phyloP scores from a whole-genome alignment of 2,329 filamentous ascomycete species.

The Hypoxylon sp. region DNA sequence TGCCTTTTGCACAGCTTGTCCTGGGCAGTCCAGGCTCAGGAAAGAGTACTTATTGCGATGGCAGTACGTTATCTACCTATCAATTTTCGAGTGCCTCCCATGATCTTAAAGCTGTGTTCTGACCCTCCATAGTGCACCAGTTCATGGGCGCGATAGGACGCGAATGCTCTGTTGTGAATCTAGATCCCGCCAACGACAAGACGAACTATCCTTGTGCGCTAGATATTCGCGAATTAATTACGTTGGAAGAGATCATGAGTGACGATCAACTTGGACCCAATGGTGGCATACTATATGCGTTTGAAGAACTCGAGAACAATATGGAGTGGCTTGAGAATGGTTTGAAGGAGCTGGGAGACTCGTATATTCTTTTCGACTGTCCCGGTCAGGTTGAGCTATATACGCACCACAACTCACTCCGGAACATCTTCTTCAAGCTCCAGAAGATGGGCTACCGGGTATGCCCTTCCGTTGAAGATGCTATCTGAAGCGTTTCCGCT shows the following conservation, averaged over 20 bases:
- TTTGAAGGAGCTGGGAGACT: constrained; percentile 84
- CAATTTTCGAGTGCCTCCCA: constrained; percentile 13
- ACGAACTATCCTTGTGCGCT: constrained; percentile 90
- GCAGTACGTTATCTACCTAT: constrained; percentile 69
- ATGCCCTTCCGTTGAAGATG: constrained; percentile 56
- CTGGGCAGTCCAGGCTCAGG: constrained; percentile 95
- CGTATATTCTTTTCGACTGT: constrained; percentile 96
- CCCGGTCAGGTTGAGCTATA: constrained; percentile 98
- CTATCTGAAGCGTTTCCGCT: constrained; percentile 42
- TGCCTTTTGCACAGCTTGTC: constrained; percentile 82
- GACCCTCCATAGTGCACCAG: constrained; percentile 79
- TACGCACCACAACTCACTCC: constrained; percentile 91
- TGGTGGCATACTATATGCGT: constrained; percentile 90
- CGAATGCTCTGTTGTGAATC: constrained; percentile 94
- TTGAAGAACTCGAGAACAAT: constrained; percentile 95
- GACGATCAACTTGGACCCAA: constrained; percentile 93
- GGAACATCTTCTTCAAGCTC: constrained; percentile 91
- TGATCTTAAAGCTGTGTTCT: constrained; percentile 13
- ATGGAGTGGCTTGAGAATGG: constrained; percentile 91
- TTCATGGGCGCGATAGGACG: constrained; percentile 96
- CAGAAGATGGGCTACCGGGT: constrained; percentile 95
- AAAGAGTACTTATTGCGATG: constrained; percentile 98
- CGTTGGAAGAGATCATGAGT: constrained; percentile 94
- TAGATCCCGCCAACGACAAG: constrained; percentile 96
- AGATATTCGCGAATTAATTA: constrained; percentile 90